Evolutionary conservation across 805 yeast genomes (phyloP).

Genomic region (Sugiyamaella valdiviana): DNA sequence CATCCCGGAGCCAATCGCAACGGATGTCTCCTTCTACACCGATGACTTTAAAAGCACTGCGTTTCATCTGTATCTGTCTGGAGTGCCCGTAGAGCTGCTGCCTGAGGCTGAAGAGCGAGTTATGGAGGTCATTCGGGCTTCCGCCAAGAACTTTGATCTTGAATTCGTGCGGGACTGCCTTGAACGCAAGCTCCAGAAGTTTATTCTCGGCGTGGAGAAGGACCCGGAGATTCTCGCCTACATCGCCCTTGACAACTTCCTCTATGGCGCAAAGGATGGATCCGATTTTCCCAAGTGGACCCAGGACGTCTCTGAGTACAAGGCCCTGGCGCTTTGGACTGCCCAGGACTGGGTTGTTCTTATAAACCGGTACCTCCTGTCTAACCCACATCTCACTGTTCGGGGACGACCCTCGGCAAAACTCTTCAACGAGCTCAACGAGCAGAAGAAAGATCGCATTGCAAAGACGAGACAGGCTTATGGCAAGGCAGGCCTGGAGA

Average conservation of each 20-base stretch:
- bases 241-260: constrained; percentile 67
- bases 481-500: constrained; percentile 55
- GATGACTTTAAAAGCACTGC: constrained; percentile 66
- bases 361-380: constrained; percentile 47
- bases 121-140: constrained; percentile 49
- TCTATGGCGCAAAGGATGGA: constrained; percentile 67
- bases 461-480: constrained; percentile 45
- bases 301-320: constrained; percentile 54
- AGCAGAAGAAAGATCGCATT: constrained; percentile 44
- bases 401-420: constrained; percentile 64
- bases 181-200: constrained; percentile 57
- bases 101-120: constrained; percentile 46
- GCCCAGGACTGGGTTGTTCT: constrained; percentile 60
- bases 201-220: constrained; percentile 36
- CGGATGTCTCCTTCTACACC: constrained; percentile 59
- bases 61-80: constrained; percentile 50
- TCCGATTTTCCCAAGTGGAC: constrained; percentile 51
- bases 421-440: constrained; percentile 49
- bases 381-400: constrained; percentile 58
- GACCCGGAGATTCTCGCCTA: constrained; percentile 55
- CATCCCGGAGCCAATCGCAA: constrained; percentile 73
- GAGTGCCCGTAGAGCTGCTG: constrained; percentile 68
- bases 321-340: constrained; percentile 54
- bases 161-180: constrained; percentile 60
- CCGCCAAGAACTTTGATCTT: constrained; percentile 51